Base-by-base conservation (phyloP, 2,329 filamentous ascomycete genomes). In the Verruconis gallopava region DNA sequence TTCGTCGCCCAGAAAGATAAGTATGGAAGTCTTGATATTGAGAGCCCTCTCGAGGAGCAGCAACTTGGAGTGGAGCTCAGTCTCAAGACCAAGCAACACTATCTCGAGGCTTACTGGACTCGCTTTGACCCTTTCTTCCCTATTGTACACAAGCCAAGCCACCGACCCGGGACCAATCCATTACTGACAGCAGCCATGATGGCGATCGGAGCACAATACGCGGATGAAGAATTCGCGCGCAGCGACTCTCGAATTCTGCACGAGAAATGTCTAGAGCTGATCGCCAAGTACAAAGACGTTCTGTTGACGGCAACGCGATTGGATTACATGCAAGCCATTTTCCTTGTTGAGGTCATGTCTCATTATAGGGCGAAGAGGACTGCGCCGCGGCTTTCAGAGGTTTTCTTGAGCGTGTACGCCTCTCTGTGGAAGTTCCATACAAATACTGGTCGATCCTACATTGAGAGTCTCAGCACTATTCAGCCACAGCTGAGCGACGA, bases 141-240 rank as follows among this genome's bases (percentile, higher is more conserved):
- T 44, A 44, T 67, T 44, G 46, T 67, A 46, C 62, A 67, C 55
- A 58, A 54, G 51, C 53, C 59, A 51, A 59, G 61, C 38, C 61
- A 62, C 55, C 48, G 53, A 40, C 40, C 56, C 44, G 50, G 45
- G 36, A 48, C 53, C n/a, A 56, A 61, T n/a, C 64, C 64, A 11
- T 55, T 68, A 49, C 54, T 67, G n/a, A 55, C 52, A 33, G 61
- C 63, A 18, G 58, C 63, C n/a, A 63, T 68, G 52, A 51, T 66
- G 33, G 60, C 64, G 4, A 54, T 67, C 19, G 64, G 64, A 22
- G 61, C 58, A 3, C 60, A 66, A 37, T 60, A 61, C 35, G 56
- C 58, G 36, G 53, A 52, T 40, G 52, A 59, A 33, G 47, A 55
- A 32, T 50, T 50, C 37, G 56, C 59, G 25, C 56, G 56, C 33